Evolutionary conservation across 176 grass and related monocot species (phyloP), one percentile per base, ranked within the genome.

Genomic region (Coix lacrymajobi): DNA sequence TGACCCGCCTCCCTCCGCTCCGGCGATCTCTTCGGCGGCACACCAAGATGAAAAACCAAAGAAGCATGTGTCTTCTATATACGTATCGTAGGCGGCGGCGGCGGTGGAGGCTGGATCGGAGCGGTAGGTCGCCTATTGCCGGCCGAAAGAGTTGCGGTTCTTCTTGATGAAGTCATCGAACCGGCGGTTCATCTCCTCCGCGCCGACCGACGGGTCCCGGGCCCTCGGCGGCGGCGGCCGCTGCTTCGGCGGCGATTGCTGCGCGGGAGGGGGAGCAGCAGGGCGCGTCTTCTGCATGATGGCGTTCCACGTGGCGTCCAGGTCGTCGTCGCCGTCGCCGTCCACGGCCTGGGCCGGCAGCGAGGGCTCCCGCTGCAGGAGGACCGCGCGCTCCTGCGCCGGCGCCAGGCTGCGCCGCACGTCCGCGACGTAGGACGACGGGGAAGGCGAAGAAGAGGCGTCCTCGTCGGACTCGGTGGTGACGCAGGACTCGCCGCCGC

Each of bases 111-210:
- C 15, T 40, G n/a, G 62, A 1, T 26, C 40, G 46, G 40, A 62
- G 15, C 32, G 69, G 58, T 40, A 25, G 52, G 60, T 2, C 10
- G 78, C 45, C 81, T 54, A 87, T 51, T 79, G 84, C 4, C 80
- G 38, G 2, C 84, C 73, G 80, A 90, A 90, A 15, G 88, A 90
- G 79, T 95, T 68, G 80, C 85, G 88, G 74, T 67, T 93, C 87
- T 86, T 98, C 88, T 85, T 93, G 82, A 98, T 95, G 82, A 98
- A 98, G 38, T 98, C 90, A 46, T 98, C 92, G 9, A 93, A 91
- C 30, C 90, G 88, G 75, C 40, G 82, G 82, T 83, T 95, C 90
- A 93, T 76, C 82, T 98, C 96, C 62, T 86, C 90, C 8, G 78
- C 81, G 46, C 85, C 86, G 1, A 81, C 85, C 8, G 92, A 87